Percentiles rank a stretch among this genome's conserved stretches.
Evolutionary conservation across 163 green algal genomes (phyloP).

Genomic region (Scenedesmus sp.): DNA sequence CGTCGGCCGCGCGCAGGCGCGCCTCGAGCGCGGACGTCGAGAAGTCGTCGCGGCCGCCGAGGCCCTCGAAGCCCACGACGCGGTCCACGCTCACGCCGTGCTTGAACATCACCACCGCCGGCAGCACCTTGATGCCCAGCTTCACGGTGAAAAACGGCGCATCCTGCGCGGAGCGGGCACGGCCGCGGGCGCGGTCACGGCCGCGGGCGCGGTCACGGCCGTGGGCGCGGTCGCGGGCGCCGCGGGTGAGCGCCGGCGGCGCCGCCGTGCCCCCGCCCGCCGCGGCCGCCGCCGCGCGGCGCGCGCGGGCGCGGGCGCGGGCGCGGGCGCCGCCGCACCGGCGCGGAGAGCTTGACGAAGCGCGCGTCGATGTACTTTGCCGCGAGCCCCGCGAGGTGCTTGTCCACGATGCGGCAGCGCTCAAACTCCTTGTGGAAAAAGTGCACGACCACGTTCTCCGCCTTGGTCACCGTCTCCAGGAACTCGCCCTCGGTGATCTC

Average conservation of each 20-base stretch:
- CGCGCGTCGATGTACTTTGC: conserved; percentile 86
- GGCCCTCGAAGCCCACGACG: conserved; percentile 90
- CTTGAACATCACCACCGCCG: conserved; percentile 87
- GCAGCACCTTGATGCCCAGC: conserved; percentile 92
- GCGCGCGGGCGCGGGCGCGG: no score
- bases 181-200: background rate
- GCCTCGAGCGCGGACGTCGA: conserved; percentile 55
- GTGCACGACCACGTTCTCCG: conserved; percentile 82
- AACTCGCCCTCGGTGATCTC: conserved; percentile 75
- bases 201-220: background rate
- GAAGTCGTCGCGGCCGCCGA: conserved; percentile 88
- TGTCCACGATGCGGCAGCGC: conserved; percentile 96
- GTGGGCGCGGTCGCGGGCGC: background rate
- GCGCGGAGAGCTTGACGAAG: conserved; percentile 93
- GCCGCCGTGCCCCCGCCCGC: no score
- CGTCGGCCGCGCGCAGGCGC: conserved; percentile 13
- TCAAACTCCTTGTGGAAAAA: conserved; percentile 98
- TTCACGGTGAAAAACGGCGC: conserved; percentile 97
- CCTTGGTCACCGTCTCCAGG: conserved; percentile 74
- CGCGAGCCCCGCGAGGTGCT: conserved; percentile 83
- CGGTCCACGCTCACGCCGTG: conserved; percentile 83
- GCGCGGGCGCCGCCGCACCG: conserved; percentile 71
- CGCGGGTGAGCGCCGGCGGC: no score
- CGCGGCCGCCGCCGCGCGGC: no score
- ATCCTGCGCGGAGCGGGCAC: conserved; percentile 61